These are phyloP conservation scores for Leucogyrophana mollusca DNA, from an alignment of 768 basidiomycete genomes.

Conservation along the genomic window DNA sequence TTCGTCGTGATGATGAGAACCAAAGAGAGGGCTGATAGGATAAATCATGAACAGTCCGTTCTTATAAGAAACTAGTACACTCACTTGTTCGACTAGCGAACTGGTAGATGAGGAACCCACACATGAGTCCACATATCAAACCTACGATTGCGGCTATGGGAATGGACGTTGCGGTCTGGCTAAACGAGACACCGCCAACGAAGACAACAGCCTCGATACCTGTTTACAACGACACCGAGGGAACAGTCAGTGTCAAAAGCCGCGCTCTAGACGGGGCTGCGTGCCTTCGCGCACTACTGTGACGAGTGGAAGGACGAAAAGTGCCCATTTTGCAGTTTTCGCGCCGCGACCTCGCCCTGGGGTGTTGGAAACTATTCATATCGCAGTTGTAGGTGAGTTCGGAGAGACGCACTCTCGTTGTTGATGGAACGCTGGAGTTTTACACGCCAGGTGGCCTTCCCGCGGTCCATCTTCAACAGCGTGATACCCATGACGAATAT, in stretches of 20 bases:
- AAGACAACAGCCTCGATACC: constrained; percentile 91
- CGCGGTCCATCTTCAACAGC: constrained; percentile 94
- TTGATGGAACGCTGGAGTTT: constrained; percentile 83
- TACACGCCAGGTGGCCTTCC: constrained; percentile 91
- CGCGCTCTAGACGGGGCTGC: no score
- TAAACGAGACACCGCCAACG: constrained; percentile 90
- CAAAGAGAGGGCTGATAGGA: constrained; percentile 59
- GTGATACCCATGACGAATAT: constrained; percentile 93
- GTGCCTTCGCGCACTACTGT: constrained; percentile 91
- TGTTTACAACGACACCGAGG: constrained; percentile 19
- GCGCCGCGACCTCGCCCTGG: constrained; percentile 47
- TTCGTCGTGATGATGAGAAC: constrained; percentile 94
- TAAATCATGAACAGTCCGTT: background rate
- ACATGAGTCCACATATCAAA: constrained; percentile 69
- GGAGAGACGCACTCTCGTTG: constrained; percentile 42
- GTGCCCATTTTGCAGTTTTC: constrained; percentile 73
- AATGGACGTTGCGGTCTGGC: constrained; percentile 77
- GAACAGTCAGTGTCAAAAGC: background rate
- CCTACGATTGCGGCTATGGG: constrained; percentile 91
- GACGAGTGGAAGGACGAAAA: constrained; percentile 88
- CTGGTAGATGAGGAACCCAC: constrained; percentile 76
- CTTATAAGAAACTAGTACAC: constrained; percentile 16
- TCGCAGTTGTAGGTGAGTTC: background rate
- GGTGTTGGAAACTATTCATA: background rate
- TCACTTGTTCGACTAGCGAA: constrained; percentile 74